Base-by-base conservation (phyloP, 1,284 basidiomycete genomes). In the Sphagnurus paluster region DNA sequence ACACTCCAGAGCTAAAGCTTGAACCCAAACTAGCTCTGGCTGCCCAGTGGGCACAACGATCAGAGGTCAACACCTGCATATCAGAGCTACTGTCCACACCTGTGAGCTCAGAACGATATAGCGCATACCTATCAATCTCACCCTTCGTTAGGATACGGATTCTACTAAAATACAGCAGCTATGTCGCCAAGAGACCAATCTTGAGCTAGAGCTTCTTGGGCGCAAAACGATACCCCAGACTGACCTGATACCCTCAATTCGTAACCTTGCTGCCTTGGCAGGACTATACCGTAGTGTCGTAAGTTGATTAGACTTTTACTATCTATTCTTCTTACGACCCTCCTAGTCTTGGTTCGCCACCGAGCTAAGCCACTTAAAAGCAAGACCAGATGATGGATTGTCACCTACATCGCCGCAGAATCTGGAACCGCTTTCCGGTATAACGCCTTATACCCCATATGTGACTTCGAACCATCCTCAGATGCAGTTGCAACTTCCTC, bases 251-350 rank as follows among this genome's bases (percentile, higher is more conserved):
- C 70, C 79, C 11, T 90, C 90, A 1, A 70, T 77, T 25, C 84
- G 90, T 53, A 90, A 88, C 61, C 69, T 98, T 16, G 75, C 85
- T 46, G 82, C 85, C 0, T 68, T 98, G 32, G 89, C 90, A 8
- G 84, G 83, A 55, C 68, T 99, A 29, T 89, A 96, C 62, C 85
- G 84, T 59, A 97, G 90, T 63, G 77, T 95, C 60, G 93, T 96
- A 63, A 62, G 87, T 71, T 39, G 46, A 41, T 43, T 21, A 5
- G 20, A 28, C 37, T 35, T 24, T 24, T 29, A 35, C 21, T 17
- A 23, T 39, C 7, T 26, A 21, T 17, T 36, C 40, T 16, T 8
- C 49, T 30, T 26, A 44, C 30, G 9, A 5, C 33, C 19, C 9
- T 20, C 14, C 19, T 36, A 93, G 91, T 77, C 82, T 0, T 95